Conservation (phyloP, 805 yeast genomes). For the Saccharomycopsis selenospora region DNA sequence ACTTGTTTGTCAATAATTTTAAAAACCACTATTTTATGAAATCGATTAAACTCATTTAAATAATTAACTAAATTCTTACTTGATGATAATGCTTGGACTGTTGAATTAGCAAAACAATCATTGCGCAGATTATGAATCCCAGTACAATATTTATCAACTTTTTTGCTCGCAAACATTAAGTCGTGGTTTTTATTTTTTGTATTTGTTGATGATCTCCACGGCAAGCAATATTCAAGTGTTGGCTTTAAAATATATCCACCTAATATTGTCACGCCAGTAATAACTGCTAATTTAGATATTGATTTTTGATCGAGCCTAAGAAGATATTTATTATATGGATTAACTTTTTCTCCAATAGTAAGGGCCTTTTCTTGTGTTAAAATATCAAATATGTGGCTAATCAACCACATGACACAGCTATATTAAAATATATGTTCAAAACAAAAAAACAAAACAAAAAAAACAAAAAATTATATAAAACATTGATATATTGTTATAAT, state of each 20-base stretch:
- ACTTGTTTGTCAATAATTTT: not conserved
- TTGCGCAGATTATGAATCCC: conserved; percentile 77
- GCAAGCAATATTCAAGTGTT: not conserved
- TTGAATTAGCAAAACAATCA: conserved; percentile 90
- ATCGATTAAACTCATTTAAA: conserved; percentile 31
- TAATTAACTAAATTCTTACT: conserved; percentile 54
- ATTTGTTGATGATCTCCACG: not conserved
- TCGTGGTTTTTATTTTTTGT: not conserved
- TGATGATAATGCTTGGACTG: conserved; percentile 70
- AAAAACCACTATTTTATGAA: conserved; percentile 22
- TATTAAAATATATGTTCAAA: too few relatives aligned
- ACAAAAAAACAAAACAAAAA: too few relatives aligned
- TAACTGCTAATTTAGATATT: not conserved
- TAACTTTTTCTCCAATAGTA: not conserved
- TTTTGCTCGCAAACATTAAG: conserved; percentile 26
- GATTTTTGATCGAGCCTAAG: not conserved
- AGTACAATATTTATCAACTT: conserved; percentile 71
- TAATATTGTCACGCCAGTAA: not conserved
- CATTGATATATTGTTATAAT: too few relatives aligned
- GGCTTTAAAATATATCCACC: not conserved
- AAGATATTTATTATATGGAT: not conserved
- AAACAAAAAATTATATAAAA: too few relatives aligned
- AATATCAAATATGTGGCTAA: not conserved
- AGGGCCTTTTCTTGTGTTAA: not conserved
- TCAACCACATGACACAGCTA: not conserved